Evolutionary conservation across 371 early-diverging fungal genomes (phyloP).

Genomic region (Mortierella sp.): DNA sequence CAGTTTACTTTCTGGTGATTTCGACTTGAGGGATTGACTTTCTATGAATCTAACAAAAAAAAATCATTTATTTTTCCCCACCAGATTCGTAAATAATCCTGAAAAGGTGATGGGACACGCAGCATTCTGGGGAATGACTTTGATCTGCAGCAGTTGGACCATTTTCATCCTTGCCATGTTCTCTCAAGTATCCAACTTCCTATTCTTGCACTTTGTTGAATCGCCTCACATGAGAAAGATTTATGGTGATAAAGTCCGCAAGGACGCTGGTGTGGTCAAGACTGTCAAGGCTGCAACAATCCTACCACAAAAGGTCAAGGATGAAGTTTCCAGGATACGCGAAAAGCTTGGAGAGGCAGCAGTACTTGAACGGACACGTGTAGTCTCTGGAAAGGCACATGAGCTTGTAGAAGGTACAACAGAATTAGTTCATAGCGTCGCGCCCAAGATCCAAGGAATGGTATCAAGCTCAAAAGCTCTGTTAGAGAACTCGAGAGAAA

Average conservation of each 20-base stretch:
- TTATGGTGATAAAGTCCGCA: constrained; percentile 84
- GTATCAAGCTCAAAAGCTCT: constrained; percentile 68
- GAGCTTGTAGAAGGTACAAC: constrained; percentile 69
- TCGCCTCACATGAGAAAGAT: constrained; percentile 75
- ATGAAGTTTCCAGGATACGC: constrained; percentile 59
- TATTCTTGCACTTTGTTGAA: constrained; percentile 88
- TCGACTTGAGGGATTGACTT: neutral
- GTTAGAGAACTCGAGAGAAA: constrained; percentile 62
- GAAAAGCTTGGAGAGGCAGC: constrained; percentile 36
- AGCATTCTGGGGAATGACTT: constrained; percentile 90
- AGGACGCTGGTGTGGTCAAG: constrained; percentile 82
- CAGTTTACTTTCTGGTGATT: neutral
- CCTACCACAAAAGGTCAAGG: constrained; percentile 60
- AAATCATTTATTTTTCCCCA: neutral
- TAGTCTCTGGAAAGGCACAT: constrained; percentile 71
- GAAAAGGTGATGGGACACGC: constrained; percentile 92
- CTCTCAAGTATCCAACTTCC: constrained; percentile 81
- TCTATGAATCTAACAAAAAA: constrained; percentile 12
- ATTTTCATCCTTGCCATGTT: constrained; percentile 85
- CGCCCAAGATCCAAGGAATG: constrained; percentile 70
- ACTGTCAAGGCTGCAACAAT: constrained; percentile 60
- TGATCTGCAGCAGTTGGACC: constrained; percentile 83
- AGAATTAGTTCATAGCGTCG: constrained; percentile 64
- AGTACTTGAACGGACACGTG: constrained; percentile 68
- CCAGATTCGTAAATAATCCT: constrained; percentile 88